These are phyloP conservation scores for Phaffomyces antillensis DNA, from an alignment of 805 yeast species.

Conservation along the genomic window DNA sequence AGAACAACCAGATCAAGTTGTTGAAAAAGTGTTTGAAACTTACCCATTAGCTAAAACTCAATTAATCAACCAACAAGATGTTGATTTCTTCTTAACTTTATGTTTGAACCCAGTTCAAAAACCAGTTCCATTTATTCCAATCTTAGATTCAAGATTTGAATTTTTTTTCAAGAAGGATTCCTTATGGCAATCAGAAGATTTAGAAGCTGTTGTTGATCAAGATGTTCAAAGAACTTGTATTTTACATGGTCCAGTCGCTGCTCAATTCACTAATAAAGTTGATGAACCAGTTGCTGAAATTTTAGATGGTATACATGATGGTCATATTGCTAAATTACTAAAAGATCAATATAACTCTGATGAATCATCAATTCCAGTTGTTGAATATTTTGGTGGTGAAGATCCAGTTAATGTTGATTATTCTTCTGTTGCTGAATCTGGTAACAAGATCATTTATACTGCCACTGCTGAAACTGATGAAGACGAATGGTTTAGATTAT, in stretches of 20 bases:
- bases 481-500: slow-evolving; percentile 62
- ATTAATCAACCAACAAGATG: slow-evolving; percentile 89
- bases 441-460: slow-evolving; percentile 30
- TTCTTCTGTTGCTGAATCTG: slow-evolving; percentile 26
- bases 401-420: slow-evolving; percentile 35
- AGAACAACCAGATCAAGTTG: slow-evolving; percentile 54
- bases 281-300: slow-evolving; percentile 92
- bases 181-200: slow-evolving; percentile 96
- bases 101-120: slow-evolving; percentile 83
- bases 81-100: slow-evolving; percentile 81
- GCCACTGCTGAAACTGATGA: slow-evolving; percentile 29
- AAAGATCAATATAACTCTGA: slow-evolving; percentile 67
- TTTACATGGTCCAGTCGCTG: slow-evolving; percentile 97
- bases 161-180: slow-evolving; percentile 98
- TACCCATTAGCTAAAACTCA: slow-evolving; percentile 76
- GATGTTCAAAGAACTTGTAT: slow-evolving; percentile 99
- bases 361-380: slow-evolving; percentile 67
- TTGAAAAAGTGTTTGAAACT: slow-evolving; percentile 53
- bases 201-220: slow-evolving; percentile 90
- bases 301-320: slow-evolving; percentile 82
- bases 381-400: slow-evolving; percentile 82
- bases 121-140: slow-evolving; percentile 97
- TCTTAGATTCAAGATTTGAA: slow-evolving; percentile 89
- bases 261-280: slow-evolving; percentile 77
- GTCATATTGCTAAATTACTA: slow-evolving; percentile 69